phyloP scores from a whole-genome alignment of 768 basidiomycete genomes.

The Lactarius vividus region DNA sequence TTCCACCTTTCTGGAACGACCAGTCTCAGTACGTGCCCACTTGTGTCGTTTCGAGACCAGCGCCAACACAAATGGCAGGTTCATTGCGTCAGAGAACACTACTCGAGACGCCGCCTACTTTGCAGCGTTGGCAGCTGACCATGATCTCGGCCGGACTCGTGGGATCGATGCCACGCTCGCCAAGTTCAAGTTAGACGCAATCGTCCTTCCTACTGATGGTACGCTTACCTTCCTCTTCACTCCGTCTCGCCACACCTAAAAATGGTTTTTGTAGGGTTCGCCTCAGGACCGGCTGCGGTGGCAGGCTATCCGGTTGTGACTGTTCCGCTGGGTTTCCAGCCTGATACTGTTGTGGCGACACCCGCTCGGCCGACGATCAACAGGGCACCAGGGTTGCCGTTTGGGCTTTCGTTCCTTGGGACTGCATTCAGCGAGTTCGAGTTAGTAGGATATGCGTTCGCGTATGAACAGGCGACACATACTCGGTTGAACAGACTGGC shows the following conservation, averaged over 20 bases:
- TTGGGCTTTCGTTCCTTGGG: conserved; percentile 31
- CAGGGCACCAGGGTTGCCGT: conserved; percentile 31
- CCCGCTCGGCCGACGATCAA: conserved; percentile 25
- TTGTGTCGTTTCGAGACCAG: neutral
- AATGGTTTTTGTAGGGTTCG: conserved; percentile 19
- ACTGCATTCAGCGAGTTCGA: conserved; percentile 31
- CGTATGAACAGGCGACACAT: conserved; percentile 35
- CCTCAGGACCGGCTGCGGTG: conserved; percentile 24
- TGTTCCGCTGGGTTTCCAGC: conserved; percentile 32
- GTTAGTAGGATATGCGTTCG: conserved; percentile 32
- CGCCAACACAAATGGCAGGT: conserved; percentile 19
- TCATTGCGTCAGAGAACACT: conserved; percentile 33
- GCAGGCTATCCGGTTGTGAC: conserved; percentile 31
- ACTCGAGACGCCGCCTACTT: conserved; percentile 34
- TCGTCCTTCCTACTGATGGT: conserved; percentile 38
- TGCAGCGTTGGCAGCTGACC: conserved; percentile 34
- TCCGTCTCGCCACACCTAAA: neutral
- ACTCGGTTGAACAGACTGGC: conserved; percentile 28
- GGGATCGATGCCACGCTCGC: conserved; percentile 38
- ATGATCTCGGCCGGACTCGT: conserved; percentile 34
- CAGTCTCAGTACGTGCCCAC: conserved; percentile 36
- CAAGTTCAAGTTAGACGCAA: conserved; percentile 34
- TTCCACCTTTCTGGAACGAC: conserved; percentile 36
- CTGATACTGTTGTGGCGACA: conserved; percentile 26
- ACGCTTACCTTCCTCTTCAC: neutral